These are phyloP conservation scores for Eucommia ulmoides DNA, from an alignment of 257 asterid species.

Conservation along the genomic window DNA sequence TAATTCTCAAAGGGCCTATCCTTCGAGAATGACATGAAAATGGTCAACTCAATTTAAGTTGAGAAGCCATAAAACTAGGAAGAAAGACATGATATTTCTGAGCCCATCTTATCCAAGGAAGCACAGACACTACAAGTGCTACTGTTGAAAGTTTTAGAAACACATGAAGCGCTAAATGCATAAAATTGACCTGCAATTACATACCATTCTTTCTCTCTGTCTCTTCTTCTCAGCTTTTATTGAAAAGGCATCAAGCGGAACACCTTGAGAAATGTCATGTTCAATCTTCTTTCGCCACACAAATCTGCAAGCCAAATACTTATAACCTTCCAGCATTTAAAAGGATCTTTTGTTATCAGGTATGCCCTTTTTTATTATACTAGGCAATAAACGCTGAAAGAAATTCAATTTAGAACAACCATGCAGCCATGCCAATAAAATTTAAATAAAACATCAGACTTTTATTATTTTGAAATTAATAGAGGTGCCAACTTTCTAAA, in stretches of 20 bases:
- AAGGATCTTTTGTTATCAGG: too few relatives aligned
- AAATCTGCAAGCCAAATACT: constrained; percentile 32
- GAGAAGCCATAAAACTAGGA: background rate
- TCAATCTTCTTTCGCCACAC: constrained; percentile 93
- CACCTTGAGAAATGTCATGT: constrained; percentile 59
- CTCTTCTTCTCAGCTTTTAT: constrained; percentile 67
- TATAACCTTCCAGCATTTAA: background rate
- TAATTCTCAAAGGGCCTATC: background rate
- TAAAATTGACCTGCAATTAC: background rate
- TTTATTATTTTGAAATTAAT: too few relatives aligned
- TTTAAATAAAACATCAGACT: too few relatives aligned
- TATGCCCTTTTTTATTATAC: too few relatives aligned
- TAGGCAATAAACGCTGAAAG: too few relatives aligned
- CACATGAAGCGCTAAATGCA: background rate
- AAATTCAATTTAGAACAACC: too few relatives aligned
- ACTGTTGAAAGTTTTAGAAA: background rate
- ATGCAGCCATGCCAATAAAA: too few relatives aligned
- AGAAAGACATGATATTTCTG: background rate
- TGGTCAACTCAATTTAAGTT: background rate
- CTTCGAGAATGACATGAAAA: background rate
- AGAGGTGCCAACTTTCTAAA: too few relatives aligned
- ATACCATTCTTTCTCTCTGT: constrained; percentile 71
- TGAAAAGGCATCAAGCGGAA: constrained; percentile 60
- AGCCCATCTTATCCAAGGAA: too few relatives aligned
- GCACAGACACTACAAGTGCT: background rate